Evolutionary conservation across 331 rosid genomes (phyloP).

Genomic region (Quercus lobata): DNA sequence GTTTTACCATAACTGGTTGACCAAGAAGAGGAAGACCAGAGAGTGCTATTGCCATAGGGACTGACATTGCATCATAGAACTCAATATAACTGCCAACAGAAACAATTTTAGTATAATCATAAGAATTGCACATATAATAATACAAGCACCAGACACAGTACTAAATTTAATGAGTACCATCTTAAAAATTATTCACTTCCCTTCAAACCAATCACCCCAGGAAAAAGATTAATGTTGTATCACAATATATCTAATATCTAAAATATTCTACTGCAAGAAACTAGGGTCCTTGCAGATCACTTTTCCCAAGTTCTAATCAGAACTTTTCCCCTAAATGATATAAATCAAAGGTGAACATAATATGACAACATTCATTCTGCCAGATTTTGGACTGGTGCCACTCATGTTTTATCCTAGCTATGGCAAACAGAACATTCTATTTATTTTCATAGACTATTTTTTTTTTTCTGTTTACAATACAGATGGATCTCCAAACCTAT

Average conservation of each 20-base stretch:
- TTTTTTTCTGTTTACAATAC: not conserved
- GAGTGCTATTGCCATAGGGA: conserved; percentile 98
- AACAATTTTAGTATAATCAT: conserved; percentile 15
- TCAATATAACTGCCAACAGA: conserved; percentile 72
- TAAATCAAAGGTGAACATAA: not conserved
- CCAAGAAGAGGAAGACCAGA: conserved; percentile 90
- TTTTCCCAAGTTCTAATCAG: no score
- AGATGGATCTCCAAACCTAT: not conserved
- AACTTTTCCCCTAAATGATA: no score
- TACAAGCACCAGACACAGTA: not conserved
- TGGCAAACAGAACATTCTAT: not conserved
- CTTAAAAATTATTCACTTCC: not conserved
- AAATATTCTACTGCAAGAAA: not conserved
- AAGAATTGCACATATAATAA: not conserved
- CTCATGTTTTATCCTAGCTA: not conserved
- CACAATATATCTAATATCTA: not conserved
- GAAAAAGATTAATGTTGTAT: not conserved
- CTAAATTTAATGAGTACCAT: not conserved
- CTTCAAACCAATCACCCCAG: not conserved
- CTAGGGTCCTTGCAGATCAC: no score
- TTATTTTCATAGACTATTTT: not conserved
- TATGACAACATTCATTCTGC: not conserved
- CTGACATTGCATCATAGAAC: conserved; percentile 94
- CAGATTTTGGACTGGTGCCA: not conserved
- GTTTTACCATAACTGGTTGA: conserved; percentile 98